Percentiles rank a stretch among this genome's conserved stretches.
Evolutionary conservation across 352 stramenopile genomes (phyloP).

Genomic region (Vaucheria bursata): DNA sequence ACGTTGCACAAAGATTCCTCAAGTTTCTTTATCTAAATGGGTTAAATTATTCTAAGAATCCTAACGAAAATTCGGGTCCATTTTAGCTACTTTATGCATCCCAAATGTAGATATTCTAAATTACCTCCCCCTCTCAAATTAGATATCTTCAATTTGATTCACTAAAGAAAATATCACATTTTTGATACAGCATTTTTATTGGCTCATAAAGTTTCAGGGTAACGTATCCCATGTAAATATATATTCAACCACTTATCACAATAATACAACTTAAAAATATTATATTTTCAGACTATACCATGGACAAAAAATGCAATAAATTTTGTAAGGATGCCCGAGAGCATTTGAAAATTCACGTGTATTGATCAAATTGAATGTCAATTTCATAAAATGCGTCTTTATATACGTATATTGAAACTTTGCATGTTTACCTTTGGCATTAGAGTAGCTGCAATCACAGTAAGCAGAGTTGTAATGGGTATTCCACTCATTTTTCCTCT

Average conservation of each 20-base stretch:
- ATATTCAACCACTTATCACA: background rate
- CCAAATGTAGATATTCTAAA: no score
- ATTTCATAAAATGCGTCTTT: background rate
- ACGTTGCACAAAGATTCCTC: no score
- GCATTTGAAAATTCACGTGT: background rate
- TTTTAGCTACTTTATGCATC: no score
- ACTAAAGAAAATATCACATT: no score
- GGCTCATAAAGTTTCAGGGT: no score
- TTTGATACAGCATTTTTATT: no score
- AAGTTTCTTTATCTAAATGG: no score
- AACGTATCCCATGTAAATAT: no score
- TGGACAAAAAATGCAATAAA: background rate
- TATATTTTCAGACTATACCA: background rate
- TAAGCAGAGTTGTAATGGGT: slow-evolving; percentile 26
- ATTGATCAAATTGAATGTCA: background rate
- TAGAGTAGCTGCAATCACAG: slow-evolving; percentile 18
- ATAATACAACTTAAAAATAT: background rate
- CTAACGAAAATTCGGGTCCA: no score
- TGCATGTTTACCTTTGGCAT: slow-evolving; percentile 11
- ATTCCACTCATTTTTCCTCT: slow-evolving; percentile 31
- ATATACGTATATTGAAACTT: background rate
- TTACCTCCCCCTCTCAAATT: no score
- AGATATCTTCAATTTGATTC: no score
- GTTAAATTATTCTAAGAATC: no score
- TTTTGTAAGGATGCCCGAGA: background rate